A percentile compares a stretch with the other conserved stretches of the same genome.
Evolutionary conservation across 495 filamentous ascomycete species (phyloP).

Genomic region (Hyaloscypha variabilis): DNA sequence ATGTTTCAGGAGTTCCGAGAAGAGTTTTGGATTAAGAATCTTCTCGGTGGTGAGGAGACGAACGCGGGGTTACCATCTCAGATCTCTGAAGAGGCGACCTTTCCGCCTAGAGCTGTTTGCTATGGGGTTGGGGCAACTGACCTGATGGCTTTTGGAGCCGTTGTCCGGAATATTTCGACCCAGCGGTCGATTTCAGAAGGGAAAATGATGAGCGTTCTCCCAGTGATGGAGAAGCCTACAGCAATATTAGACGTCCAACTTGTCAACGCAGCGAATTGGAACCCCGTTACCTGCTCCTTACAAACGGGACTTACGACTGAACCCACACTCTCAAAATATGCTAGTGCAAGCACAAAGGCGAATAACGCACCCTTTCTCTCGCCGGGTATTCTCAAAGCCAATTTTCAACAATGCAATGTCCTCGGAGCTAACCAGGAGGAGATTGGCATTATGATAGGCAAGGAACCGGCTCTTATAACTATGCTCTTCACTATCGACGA

Average conservation of each 20-base stretch:
- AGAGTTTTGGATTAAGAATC: neutral
- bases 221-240: neutral
- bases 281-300: constrained; percentile 57
- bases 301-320: constrained; percentile 45
- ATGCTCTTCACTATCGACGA: constrained; percentile 64
- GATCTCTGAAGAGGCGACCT: no score
- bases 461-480: neutral
- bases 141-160: constrained; percentile 72
- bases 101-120: constrained; percentile 51
- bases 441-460: neutral
- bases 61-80: constrained; percentile 43
- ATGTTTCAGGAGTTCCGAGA: constrained; percentile 42
- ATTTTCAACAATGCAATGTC: neutral
- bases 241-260: neutral
- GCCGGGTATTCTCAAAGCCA: constrained; percentile 61
- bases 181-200: neutral
- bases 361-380: constrained; percentile 35
- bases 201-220: neutral
- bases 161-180: constrained; percentile 41
- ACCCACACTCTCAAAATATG: constrained; percentile 53
- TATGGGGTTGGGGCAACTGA: constrained; percentile 91
- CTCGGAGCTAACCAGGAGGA: neutral
- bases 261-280: constrained; percentile 50
- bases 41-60: neutral
- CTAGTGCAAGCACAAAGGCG: constrained; percentile 51